A percentile compares a stretch with the other conserved stretches of the same genome.
These are phyloP conservation scores for Telfairia occidentalis DNA, from an alignment of 331 rosid genomes.

Conservation along the genomic window DNA sequence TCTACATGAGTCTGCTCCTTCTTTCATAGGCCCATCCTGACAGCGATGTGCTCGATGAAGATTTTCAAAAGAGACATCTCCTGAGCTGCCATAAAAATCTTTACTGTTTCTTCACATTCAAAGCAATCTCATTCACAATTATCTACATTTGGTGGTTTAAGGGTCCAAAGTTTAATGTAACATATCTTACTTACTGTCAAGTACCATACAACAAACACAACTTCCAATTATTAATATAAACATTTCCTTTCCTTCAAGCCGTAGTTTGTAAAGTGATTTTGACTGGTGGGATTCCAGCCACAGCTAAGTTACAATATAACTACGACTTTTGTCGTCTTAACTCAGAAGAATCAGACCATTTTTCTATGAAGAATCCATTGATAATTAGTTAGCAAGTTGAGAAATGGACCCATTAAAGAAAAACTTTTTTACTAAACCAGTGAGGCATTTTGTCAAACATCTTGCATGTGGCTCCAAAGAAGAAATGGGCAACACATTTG, in stretches of 20 bases:
- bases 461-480: background rate
- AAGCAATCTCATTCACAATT: background rate
- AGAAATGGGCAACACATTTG: background rate
- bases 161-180: background rate
- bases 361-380: background rate
- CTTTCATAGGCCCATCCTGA: slow-evolving; percentile 12
- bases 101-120: slow-evolving; percentile 2
- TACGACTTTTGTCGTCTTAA: background rate
- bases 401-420: slow-evolving; percentile 2
- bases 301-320: background rate
- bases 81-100: slow-evolving; percentile 1
- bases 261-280: background rate
- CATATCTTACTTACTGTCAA: background rate
- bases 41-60: slow-evolving; percentile 3
- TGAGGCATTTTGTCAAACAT: slow-evolving; percentile 10
- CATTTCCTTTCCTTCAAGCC: background rate
- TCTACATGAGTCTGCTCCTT: slow-evolving; percentile 17
- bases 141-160: background rate
- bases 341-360: background rate
- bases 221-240: background rate
- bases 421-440: background rate
- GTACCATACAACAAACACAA: background rate
- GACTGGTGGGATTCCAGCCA: background rate
- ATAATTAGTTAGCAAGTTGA: slow-evolving; percentile 1
- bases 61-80: slow-evolving; percentile 12